Evolutionary conservation across 148 eudicot species (phyloP).

Genomic region (Drosera capensis): DNA sequence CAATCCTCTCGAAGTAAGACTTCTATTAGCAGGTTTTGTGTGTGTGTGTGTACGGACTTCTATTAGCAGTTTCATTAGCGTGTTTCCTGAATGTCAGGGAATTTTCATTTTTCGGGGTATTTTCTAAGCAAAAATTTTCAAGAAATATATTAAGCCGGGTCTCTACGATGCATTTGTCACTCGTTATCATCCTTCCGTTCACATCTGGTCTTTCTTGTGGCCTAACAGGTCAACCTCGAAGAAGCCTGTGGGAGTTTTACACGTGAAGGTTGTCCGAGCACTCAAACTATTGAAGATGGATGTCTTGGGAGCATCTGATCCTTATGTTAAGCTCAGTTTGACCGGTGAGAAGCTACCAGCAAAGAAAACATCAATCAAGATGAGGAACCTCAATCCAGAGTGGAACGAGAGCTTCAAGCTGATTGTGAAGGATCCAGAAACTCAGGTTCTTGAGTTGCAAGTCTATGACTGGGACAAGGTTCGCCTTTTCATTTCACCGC

Average conservation of each 20-base stretch:
- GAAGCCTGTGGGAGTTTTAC: slow-evolving; percentile 83
- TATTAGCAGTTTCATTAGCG: too few relatives aligned
- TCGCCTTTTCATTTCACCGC: not conserved
- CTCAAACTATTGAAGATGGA: slow-evolving; percentile 79
- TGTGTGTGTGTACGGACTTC: slow-evolving; percentile 13
- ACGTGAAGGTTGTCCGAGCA: slow-evolving; percentile 73
- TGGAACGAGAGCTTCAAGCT: slow-evolving; percentile 87
- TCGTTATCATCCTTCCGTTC: not conserved
- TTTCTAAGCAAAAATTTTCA: too few relatives aligned
- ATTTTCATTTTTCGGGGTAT: too few relatives aligned
- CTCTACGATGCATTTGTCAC: not conserved
- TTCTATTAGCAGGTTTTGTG: slow-evolving; percentile 14
- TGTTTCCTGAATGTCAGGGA: too few relatives aligned
- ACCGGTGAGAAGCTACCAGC: slow-evolving; percentile 50
- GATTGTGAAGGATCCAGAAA: slow-evolving; percentile 66
- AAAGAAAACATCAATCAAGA: slow-evolving; percentile 66
- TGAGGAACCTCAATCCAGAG: slow-evolving; percentile 66
- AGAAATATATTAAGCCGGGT: not conserved
- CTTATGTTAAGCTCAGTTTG: slow-evolving; percentile 71
- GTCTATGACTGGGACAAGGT: slow-evolving; percentile 93
- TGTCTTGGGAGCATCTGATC: slow-evolving; percentile 79
- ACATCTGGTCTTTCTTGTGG: not conserved
- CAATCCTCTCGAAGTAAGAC: slow-evolving; percentile 35
- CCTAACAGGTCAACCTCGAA: slow-evolving; percentile 15
- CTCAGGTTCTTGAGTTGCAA: slow-evolving; percentile 53